Evolutionary conservation across 2,329 filamentous ascomycete species (phyloP).

Genomic region (Coleophoma cylindrospora): DNA sequence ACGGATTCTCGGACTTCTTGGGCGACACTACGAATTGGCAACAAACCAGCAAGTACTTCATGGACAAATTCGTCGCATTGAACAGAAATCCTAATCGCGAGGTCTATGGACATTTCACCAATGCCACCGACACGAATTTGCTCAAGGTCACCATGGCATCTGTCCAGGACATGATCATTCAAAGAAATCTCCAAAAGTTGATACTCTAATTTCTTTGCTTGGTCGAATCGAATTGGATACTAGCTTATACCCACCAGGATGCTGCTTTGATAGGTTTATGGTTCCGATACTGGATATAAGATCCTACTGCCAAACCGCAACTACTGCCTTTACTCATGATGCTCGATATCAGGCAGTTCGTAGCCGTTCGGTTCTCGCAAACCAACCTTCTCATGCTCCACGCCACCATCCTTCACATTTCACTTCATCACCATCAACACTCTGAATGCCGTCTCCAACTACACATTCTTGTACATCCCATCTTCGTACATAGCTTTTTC

Average conservation of each 20-base stretch:
- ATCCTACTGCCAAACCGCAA: too few relatives aligned
- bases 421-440: too few relatives aligned
- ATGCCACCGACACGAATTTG: constrained; percentile 63
- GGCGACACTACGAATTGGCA: constrained; percentile 68
- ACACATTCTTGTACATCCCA: too few relatives aligned
- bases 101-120: constrained; percentile 54
- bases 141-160: constrained; percentile 83
- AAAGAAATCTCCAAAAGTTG: constrained; percentile 75
- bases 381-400: too few relatives aligned
- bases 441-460: too few relatives aligned
- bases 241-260: constrained; percentile 1
- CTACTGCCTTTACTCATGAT: too few relatives aligned
- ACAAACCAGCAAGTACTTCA: constrained; percentile 74
- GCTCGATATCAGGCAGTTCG: too few relatives aligned
- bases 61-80: constrained; percentile 73
- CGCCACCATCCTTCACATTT: too few relatives aligned
- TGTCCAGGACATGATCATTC: constrained; percentile 84
- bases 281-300: too few relatives aligned
- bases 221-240: background rate
- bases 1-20: constrained; percentile 74
- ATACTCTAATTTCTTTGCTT: constrained; percentile 52
- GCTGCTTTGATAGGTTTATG: background rate
- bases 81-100: constrained; percentile 58
- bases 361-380: too few relatives aligned
- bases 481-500: too few relatives aligned